These are phyloP conservation scores for Antrodiella citrinella DNA, from an alignment of 768 basidiomycete species.

Conservation along the genomic window DNA sequence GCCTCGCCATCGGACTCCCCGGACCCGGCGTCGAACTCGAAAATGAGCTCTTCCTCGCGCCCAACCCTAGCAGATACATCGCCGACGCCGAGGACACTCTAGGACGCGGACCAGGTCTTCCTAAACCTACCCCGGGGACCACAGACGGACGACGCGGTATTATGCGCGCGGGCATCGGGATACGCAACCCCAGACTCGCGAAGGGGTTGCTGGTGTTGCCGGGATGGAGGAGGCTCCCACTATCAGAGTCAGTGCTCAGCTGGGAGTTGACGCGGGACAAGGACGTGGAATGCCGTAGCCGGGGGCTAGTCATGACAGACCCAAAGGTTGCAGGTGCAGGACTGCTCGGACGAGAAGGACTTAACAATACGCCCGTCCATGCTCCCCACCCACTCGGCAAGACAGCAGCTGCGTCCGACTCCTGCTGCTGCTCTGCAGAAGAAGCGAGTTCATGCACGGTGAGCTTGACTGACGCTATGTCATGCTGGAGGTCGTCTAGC, in stretches of 20 bases:
- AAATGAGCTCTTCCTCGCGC: conserved; percentile 33
- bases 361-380: conserved; percentile 54
- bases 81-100: conserved; percentile 41
- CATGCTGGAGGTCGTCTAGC: conserved; percentile 67
- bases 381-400: conserved; percentile 27
- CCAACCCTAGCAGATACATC: conserved; percentile 59
- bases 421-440: conserved; percentile 8
- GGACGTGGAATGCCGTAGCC: conserved; percentile 43
- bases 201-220: too few species aligned
- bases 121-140: conserved; percentile 12
- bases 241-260: conserved; percentile 8
- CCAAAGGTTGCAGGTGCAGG: conserved; percentile 56
- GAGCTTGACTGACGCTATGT: conserved; percentile 62
- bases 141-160: conserved; percentile 3
- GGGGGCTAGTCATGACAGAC: conserved; percentile 59
- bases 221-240: neutral
- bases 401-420: conserved; percentile 7
- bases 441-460: conserved; percentile 38
- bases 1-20: conserved; percentile 3
- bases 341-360: conserved; percentile 31
- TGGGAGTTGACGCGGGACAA: conserved; percentile 18
- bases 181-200: conserved; percentile 38
- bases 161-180: conserved; percentile 49
- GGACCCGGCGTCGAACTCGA: conserved; percentile 6
- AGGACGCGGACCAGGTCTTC: conserved; percentile 24